Percentiles rank a stretch among this genome's conserved stretches.
These are phyloP conservation scores for Neurospora sp. DNA, from an alignment of 495 filamentous ascomycete species.

Conservation along the genomic window DNA sequence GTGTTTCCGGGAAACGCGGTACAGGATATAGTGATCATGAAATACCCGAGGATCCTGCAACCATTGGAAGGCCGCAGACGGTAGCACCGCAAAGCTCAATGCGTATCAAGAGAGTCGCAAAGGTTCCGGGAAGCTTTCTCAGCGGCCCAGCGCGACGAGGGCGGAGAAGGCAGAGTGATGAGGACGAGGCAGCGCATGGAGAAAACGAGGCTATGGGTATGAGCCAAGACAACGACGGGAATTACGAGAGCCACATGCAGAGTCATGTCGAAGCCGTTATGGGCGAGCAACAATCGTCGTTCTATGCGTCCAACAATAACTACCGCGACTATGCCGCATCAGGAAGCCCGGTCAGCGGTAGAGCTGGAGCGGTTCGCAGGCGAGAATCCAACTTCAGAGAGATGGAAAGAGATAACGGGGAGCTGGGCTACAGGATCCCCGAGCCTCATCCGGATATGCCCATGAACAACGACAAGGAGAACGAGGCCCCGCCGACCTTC, in stretches of 20 bases:
- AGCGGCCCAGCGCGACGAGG: conserved; percentile 67
- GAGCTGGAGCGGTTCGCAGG: conserved; percentile 23
- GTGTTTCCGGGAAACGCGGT: conserved; percentile 24
- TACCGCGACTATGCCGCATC: conserved; percentile 30
- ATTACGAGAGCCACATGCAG: conserved; percentile 22
- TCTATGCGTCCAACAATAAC: conserved; percentile 17
- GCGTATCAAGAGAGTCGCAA: conserved; percentile 62
- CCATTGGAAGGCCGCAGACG: conserved; percentile 37
- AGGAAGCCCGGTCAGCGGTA: conserved; percentile 36
- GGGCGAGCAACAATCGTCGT: conserved; percentile 25
- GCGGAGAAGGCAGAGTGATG: conserved; percentile 63
- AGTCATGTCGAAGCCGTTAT: conserved; percentile 25
- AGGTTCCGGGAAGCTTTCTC: conserved; percentile 60
- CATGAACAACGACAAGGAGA: conserved; percentile 64
- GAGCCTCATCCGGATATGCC: conserved; percentile 46
- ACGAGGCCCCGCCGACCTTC: conserved; percentile 68
- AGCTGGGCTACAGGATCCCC: conserved; percentile 51
- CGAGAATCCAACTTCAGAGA: conserved; percentile 11
- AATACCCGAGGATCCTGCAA: conserved; percentile 30
- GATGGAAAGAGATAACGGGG: conserved; percentile 9
- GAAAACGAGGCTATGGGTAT: conserved; percentile 24
- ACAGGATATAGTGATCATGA: conserved; percentile 26
- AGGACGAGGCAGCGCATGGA: conserved; percentile 41
- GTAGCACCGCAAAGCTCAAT: conserved; percentile 55
- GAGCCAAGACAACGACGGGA: conserved; percentile 19